These are phyloP conservation scores for Crithidia expoeki DNA, from an alignment of 208 protist genomes.

Conservation along the genomic window DNA sequence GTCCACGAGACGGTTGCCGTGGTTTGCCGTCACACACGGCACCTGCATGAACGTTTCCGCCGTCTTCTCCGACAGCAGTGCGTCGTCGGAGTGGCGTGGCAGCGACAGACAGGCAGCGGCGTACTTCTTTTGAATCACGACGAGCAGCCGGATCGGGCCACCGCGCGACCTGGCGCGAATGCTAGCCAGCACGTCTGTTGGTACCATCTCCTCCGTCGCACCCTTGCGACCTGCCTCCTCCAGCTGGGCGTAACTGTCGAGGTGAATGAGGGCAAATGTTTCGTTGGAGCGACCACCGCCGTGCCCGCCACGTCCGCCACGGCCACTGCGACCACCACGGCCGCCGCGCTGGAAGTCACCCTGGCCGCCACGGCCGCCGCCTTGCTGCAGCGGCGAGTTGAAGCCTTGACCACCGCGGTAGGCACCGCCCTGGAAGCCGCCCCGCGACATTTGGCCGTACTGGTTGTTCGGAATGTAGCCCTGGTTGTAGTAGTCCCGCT, in stretches of 20 bases:
- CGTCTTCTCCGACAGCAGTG: constrained; percentile 67
- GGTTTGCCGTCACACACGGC: constrained; percentile 52
- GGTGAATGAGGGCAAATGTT: constrained; percentile 62
- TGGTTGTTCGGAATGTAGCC: constrained; percentile 20
- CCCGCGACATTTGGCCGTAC: constrained; percentile 11
- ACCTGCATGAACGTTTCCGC: constrained; percentile 67
- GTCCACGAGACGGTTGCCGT: constrained; percentile 61
- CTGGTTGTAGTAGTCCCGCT: constrained; percentile 22
- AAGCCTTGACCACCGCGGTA: constrained; percentile 21
- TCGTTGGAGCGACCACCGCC: constrained; percentile 30
- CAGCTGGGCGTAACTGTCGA: constrained; percentile 73
- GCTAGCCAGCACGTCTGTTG: constrained; percentile 31
- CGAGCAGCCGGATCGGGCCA: constrained; percentile 47
- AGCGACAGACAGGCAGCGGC: constrained; percentile 68
- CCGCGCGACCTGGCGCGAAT: constrained; percentile 45
- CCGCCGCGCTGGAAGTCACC: constrained; percentile 25
- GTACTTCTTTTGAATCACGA: constrained; percentile 68
- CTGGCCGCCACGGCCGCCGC: constrained; percentile 23
- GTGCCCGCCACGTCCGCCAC: constrained; percentile 27
- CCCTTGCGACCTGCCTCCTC: constrained; percentile 64
- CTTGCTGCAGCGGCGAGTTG: constrained; percentile 9
- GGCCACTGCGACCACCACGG: constrained; percentile 30
- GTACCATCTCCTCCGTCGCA: constrained; percentile 52
- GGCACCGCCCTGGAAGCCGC: constrained; percentile 32
- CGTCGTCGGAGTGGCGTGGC: constrained; percentile 59